Base-by-base conservation (phyloP, 2,329 filamentous ascomycete species). In the Fusarium denticulatum region DNA sequence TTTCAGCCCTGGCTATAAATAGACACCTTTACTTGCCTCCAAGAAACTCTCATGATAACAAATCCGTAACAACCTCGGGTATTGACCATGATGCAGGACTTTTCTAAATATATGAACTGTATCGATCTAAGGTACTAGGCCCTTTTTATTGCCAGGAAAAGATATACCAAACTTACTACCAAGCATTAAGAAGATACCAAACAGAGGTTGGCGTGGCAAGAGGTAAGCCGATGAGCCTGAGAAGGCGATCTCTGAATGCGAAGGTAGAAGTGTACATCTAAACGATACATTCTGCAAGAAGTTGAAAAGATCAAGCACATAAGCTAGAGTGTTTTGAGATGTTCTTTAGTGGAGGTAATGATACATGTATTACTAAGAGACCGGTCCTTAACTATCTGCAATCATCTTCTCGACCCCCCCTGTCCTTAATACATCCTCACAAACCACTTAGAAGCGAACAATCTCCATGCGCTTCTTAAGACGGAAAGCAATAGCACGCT, bases 401-500 rank as follows among this genome's bases (percentile, higher is more conserved):
- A 26, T 34, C 18, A n/a, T 58, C 30, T 22, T 26, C 40, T 15
- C 24, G n/a, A 2, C 26, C 3, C 8, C 13, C 26, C 32, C 32
- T 32, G 11, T 34, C 20, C 7, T 15, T 15, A 16, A 15, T 24
- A 40, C 12, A 46, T 40, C 3, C 2, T 1, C n/a, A 12, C 0
- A 1, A 34, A 11, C 18, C 12, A n/a, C n/a, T 42, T 68, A 68
- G 46, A 13, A 26, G 26, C 65, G 65, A 81, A 37, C 39, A 22
- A 83, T 76, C 65, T 81, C 76, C 79, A 82, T 81, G 49, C 81
- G 80, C 79, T 82, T 82, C 79, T 79, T 81, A 22, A 83, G 77
- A 22, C 81, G 78, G 81, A 88, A 91, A 30, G 87, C 88, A 64
- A 92, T 82, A 43, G 90, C 89, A 53, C 90, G 85, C 88, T 91